These are phyloP conservation scores for Kazachstania sp. DNA, from an alignment of 1,139 yeast species.

Conservation along the genomic window DNA sequence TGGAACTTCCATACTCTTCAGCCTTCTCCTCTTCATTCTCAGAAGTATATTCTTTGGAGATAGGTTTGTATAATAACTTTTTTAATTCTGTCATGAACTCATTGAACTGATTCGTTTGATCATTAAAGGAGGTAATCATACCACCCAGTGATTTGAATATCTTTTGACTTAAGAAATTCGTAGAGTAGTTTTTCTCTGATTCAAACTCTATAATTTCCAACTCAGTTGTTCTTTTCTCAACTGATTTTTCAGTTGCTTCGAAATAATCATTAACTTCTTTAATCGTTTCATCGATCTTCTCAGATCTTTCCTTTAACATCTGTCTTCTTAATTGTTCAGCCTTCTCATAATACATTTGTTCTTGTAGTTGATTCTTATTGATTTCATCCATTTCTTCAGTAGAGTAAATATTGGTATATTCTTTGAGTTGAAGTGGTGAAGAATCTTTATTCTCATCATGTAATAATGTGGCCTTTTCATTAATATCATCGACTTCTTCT, in stretches of 20 bases:
- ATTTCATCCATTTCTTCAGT: constrained; percentile 17
- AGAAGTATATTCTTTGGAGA: constrained; percentile 36
- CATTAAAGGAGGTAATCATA: constrained; percentile 35
- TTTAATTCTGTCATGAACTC: constrained; percentile 44
- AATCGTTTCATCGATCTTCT: constrained; percentile 23
- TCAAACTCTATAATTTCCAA: constrained; percentile 14
- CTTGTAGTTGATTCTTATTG: constrained; percentile 31
- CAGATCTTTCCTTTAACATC: constrained; percentile 20
- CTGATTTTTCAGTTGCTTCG: constrained; percentile 11
- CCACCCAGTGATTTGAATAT: constrained; percentile 15
- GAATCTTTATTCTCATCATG: neutral
- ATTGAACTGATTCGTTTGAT: constrained; percentile 51
- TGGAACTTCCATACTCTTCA: constrained; percentile 60
- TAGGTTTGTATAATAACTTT: constrained; percentile 38
- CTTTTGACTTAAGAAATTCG: constrained; percentile 15
- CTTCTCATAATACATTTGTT: constrained; percentile 43
- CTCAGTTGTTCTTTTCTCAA: constrained; percentile 11
- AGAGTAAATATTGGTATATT: constrained; percentile 16
- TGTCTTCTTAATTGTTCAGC: constrained; percentile 62
- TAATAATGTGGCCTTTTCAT: neutral
- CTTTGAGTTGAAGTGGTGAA: constrained; percentile 6
- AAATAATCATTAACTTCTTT: constrained; percentile 14
- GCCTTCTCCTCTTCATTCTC: constrained; percentile 49
- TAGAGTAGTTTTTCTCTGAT: constrained; percentile 15
- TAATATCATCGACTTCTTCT: constrained; percentile 20